Evolutionary conservation across 106 monocot genomes (phyloP).

Genomic region (Gastrodia elata): DNA sequence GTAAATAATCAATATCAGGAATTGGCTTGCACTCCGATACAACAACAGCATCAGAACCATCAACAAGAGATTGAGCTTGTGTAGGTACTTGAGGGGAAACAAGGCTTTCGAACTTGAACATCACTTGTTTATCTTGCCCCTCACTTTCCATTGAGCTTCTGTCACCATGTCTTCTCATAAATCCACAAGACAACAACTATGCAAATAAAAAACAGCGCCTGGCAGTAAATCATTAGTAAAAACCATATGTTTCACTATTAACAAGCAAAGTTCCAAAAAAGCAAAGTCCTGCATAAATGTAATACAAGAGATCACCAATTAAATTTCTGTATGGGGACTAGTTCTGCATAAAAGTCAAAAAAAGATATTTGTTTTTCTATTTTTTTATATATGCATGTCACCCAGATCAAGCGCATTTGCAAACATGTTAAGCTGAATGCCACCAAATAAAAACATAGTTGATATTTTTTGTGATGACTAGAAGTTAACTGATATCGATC

Average conservation of each 20-base stretch:
- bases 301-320: neutral
- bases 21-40: slow-evolving; percentile 79
- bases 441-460: neutral
- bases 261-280: neutral
- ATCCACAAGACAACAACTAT: slow-evolving; percentile 69
- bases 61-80: slow-evolving; percentile 71
- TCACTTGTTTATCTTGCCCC: slow-evolving; percentile 16
- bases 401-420: neutral
- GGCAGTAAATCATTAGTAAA: slow-evolving; percentile 94
- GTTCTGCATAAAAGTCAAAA: neutral
- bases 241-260: slow-evolving; percentile 52
- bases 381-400: neutral
- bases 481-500: neutral
- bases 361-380: neutral
- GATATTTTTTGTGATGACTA: too few relatives aligned
- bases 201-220: slow-evolving; percentile 78
- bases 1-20: slow-evolving; percentile 92
- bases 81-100: slow-evolving; percentile 51
- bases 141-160: slow-evolving; percentile 18
- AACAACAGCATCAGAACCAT: slow-evolving; percentile 59
- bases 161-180: slow-evolving; percentile 23
- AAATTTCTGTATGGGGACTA: neutral
- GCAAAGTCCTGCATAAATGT: neutral
- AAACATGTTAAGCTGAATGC: neutral
- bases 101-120: slow-evolving; percentile 51